These are phyloP conservation scores for Priceomyces haplophilus DNA, from an alignment of 805 yeast species.

Conservation along the genomic window DNA sequence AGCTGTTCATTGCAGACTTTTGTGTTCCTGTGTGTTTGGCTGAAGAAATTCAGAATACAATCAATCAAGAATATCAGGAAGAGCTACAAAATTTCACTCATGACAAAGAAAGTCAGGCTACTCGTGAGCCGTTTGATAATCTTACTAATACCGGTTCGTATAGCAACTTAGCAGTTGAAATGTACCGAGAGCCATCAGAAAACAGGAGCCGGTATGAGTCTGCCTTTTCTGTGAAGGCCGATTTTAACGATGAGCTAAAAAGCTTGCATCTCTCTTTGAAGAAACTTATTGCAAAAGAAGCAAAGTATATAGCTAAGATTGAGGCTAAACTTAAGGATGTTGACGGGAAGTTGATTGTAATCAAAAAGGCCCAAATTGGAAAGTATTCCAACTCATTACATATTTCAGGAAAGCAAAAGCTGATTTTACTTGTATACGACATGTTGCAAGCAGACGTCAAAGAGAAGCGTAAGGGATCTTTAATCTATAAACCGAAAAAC, in stretches of 20 bases:
- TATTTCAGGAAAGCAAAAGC: constrained; percentile 40
- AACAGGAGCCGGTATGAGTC: constrained; percentile 7
- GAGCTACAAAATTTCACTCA: constrained; percentile 3
- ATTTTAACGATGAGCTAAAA: constrained; percentile 28
- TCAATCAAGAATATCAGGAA: constrained; percentile 13
- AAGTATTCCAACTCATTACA: constrained; percentile 44
- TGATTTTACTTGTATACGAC: constrained; percentile 18
- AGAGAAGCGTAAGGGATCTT: constrained; percentile 39
- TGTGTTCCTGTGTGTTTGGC: constrained; percentile 42
- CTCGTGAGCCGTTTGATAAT: not conserved
- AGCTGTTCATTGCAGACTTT: constrained; percentile 23
- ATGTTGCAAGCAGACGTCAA: constrained; percentile 21
- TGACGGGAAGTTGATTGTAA: constrained; percentile 30
- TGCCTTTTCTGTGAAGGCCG: constrained; percentile 33
- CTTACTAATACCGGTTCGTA: constrained; percentile 15
- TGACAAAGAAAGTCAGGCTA: constrained; percentile 5
- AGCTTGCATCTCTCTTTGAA: constrained; percentile 33
- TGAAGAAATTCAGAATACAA: constrained; percentile 38
- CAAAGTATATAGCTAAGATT: constrained; percentile 17
- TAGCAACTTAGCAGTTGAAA: constrained; percentile 16
- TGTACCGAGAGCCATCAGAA: constrained; percentile 17
- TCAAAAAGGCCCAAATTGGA: constrained; percentile 27
- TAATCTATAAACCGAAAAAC: constrained; percentile 43
- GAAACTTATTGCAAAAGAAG: constrained; percentile 24
- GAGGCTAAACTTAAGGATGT: constrained; percentile 16